phyloP scores from a whole-genome alignment of 2,329 filamentous ascomycete species.

The Trichoderma atrobrunneum region DNA sequence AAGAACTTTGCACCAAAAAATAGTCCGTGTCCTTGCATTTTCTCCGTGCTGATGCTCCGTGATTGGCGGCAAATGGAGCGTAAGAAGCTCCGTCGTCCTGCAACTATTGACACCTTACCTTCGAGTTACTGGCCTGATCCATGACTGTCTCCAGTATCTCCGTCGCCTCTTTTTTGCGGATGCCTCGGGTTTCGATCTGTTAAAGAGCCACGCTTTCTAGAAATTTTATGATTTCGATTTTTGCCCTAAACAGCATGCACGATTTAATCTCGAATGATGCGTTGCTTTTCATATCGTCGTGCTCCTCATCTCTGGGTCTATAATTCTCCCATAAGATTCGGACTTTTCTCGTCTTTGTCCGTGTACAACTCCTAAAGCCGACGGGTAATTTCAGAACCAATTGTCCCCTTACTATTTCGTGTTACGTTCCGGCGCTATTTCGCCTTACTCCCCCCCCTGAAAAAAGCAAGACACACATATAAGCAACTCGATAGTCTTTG shows the following conservation, averaged over 20 bases:
- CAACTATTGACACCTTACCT: not conserved
- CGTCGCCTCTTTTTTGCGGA: not conserved
- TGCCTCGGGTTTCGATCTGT: not conserved
- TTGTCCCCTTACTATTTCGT: not conserved
- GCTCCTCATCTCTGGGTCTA: not conserved
- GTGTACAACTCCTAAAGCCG: not conserved
- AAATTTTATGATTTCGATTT: not conserved
- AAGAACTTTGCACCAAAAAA: slow-evolving; percentile 1
- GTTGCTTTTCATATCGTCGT: not conserved
- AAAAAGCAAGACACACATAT: not conserved
- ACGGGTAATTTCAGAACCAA: not conserved
- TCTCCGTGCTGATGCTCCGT: not conserved
- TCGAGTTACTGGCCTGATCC: not conserved
- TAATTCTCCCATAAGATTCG: not conserved
- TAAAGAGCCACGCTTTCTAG: not conserved
- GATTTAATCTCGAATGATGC: not conserved
- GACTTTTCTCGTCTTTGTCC: not conserved
- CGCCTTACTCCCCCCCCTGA: not conserved
- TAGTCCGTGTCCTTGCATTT: not conserved
- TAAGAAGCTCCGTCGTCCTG: not conserved
- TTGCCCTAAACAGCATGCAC: not conserved
- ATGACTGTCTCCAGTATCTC: not conserved
- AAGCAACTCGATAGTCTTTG: not conserved
- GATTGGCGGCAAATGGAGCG: not conserved
- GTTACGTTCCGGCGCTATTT: not conserved